Percentiles rank a stretch among this genome's conserved stretches.
phyloP scores from a whole-genome alignment of 2,329 filamentous ascomycete species.

The Dendrostoma leiphaemia region DNA sequence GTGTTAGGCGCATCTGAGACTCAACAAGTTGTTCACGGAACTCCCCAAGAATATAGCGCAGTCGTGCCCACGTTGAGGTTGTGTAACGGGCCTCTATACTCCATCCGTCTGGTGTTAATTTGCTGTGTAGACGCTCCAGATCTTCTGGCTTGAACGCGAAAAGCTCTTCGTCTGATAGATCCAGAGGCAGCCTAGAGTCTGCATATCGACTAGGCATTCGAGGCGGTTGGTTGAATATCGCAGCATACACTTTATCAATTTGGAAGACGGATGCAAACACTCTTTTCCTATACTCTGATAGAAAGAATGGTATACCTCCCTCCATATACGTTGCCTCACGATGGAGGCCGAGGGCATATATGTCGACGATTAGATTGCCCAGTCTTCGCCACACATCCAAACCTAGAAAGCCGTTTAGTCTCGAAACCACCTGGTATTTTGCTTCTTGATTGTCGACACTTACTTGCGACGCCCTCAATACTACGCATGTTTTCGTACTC shows the following conservation, averaged over 20 bases:
- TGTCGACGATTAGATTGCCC: neutral
- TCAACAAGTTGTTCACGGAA: neutral
- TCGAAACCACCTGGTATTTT: too few species aligned
- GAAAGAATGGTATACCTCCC: neutral
- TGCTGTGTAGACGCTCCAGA: neutral
- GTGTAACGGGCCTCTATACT: neutral
- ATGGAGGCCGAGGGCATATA: neutral
- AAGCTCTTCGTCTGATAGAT: neutral
- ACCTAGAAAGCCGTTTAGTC: neutral
- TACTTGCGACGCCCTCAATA: neutral
- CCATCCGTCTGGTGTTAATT: neutral
- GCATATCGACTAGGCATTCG: neutral
- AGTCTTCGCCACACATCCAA: neutral
- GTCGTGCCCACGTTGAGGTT: neutral
- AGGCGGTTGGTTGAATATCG: neutral
- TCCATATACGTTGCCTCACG: neutral
- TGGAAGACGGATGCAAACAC: neutral
- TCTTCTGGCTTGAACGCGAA: neutral
- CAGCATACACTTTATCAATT: neutral
- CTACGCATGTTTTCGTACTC: neutral
- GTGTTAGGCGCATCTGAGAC: neutral
- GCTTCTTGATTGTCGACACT: too few species aligned
- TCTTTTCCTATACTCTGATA: neutral
- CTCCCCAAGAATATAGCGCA: neutral
- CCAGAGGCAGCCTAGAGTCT: neutral